Percentiles rank a stretch among this genome's conserved stretches.
These are phyloP conservation scores for Cercospora sp. DNA, from an alignment of 2,329 filamentous ascomycete genomes.

Conservation along the genomic window DNA sequence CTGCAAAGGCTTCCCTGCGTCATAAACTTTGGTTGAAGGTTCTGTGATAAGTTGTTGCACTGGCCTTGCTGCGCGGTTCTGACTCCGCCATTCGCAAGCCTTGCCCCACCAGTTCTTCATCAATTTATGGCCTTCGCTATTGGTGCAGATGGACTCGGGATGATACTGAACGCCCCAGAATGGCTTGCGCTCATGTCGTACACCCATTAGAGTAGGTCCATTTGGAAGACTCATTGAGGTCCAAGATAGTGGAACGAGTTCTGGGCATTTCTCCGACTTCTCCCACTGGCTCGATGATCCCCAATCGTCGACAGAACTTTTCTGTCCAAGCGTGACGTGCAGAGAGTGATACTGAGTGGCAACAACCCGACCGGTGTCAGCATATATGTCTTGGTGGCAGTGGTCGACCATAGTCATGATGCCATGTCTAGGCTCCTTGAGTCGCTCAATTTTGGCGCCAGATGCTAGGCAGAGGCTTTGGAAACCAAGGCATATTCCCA, in stretches of 20 bases:
- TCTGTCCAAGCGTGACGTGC: constrained; percentile 47
- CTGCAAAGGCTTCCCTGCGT: background rate
- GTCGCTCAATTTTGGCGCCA: constrained; percentile 64
- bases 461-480: constrained; percentile 74
- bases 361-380: constrained; percentile 58
- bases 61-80: background rate
- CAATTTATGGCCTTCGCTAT: constrained; percentile 62
- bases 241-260: constrained; percentile 51
- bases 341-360: constrained; percentile 77
- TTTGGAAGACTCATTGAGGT: constrained; percentile 49
- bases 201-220: constrained; percentile 71
- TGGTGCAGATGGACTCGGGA: constrained; percentile 84
- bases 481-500: constrained; percentile 88
- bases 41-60: background rate
- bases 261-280: constrained; percentile 39
- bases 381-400: constrained; percentile 63
- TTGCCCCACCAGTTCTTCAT: constrained; percentile 74
- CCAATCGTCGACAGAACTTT: constrained; percentile 39
- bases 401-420: constrained; percentile 71
- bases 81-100: constrained; percentile 43
- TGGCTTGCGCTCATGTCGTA: constrained; percentile 66
- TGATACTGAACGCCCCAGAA: constrained; percentile 91
- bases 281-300: constrained; percentile 40
- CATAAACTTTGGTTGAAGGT: background rate
- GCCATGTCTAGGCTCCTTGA: constrained; percentile 77